These are phyloP conservation scores for Echium plantagineum DNA, from an alignment of 257 asterid genomes.

Conservation along the genomic window DNA sequence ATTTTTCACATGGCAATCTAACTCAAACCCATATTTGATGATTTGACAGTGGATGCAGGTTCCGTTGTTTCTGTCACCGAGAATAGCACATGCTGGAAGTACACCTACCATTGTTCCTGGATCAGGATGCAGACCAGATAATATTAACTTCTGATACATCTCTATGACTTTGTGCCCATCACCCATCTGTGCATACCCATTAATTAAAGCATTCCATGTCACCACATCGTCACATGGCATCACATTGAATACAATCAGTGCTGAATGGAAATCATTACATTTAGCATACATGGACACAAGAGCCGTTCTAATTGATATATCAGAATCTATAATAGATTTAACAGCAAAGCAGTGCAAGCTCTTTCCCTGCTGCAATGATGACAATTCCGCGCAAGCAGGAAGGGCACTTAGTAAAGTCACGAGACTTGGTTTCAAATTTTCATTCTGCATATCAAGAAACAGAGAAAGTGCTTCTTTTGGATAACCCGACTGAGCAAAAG, in stretches of 20 bases:
- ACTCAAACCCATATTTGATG: slow-evolving; percentile 23
- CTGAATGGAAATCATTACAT: slow-evolving; percentile 16
- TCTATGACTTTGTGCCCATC: slow-evolving; percentile 16
- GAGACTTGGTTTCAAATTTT: slow-evolving; percentile 17
- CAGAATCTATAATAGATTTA: slow-evolving; percentile 17
- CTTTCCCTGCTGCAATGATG: slow-evolving; percentile 21
- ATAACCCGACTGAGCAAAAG: slow-evolving; percentile 35
- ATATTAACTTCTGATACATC: slow-evolving; percentile 16
- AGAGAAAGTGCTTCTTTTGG: slow-evolving; percentile 24
- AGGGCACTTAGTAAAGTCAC: slow-evolving; percentile 28
- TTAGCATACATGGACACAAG: slow-evolving; percentile 38
- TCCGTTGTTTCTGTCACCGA: slow-evolving; percentile 21
- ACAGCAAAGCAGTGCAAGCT: slow-evolving; percentile 30
- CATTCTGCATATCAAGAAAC: slow-evolving; percentile 30
- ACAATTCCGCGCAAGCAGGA: slow-evolving; percentile 29
- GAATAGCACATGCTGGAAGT: slow-evolving; percentile 29
- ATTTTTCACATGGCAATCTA: slow-evolving; percentile 25
- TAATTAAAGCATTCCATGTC: slow-evolving; percentile 35
- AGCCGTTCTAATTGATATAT: slow-evolving; percentile 29
- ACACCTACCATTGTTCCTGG: slow-evolving; percentile 30
- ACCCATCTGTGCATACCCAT: slow-evolving; percentile 26
- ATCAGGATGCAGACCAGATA: slow-evolving; percentile 24
- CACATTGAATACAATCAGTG: slow-evolving; percentile 17
- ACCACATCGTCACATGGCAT: slow-evolving; percentile 26
- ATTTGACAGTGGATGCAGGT: slow-evolving; percentile 20